These are phyloP conservation scores for Rutidosis leptorrhynchoides DNA, from an alignment of 129 eudicot genomes.

Conservation along the genomic window DNA sequence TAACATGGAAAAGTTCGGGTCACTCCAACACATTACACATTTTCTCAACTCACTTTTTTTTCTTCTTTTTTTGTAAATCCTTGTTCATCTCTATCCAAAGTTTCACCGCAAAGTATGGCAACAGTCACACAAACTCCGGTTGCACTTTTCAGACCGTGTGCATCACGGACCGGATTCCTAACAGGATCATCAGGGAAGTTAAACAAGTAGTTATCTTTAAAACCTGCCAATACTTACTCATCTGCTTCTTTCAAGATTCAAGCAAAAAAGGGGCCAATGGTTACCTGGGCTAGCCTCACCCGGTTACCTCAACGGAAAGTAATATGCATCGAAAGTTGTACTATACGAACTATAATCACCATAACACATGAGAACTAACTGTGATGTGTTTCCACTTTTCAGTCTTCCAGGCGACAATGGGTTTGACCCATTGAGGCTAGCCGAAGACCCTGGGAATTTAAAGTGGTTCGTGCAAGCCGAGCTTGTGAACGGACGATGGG, in stretches of 20 bases:
- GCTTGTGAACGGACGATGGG: conserved; percentile 96
- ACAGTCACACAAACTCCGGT: conserved; percentile 78
- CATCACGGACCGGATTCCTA: conserved; percentile 51
- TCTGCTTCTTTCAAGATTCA: conserved; percentile 58
- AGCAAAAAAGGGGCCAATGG: conserved; percentile 96
- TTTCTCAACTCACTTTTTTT: too few relatives aligned
- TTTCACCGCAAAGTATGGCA: conserved; percentile 46
- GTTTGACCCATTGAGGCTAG: conserved; percentile 88
- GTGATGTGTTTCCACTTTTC: neutral
- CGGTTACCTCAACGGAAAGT: conserved; percentile 84
- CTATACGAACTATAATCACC: neutral
- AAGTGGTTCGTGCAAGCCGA: conserved; percentile 94
- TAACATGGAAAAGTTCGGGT: too few relatives aligned
- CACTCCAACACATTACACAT: conserved; percentile 34
- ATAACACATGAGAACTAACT: conserved; percentile 15
- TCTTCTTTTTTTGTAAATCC: too few relatives aligned
- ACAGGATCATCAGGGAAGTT: conserved; percentile 65
- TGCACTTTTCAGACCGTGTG: conserved; percentile 66
- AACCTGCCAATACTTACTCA: conserved; percentile 37
- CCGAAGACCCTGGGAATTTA: conserved; percentile 96
- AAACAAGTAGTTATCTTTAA: conserved; percentile 48
- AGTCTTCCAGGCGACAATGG: conserved; percentile 99
- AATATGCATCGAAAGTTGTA: conserved; percentile 5
- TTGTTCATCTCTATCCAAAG: too few relatives aligned
- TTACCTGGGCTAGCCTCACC: conserved; percentile 75